Percentiles rank a stretch among this genome's conserved stretches.
phyloP scores from a whole-genome alignment of 1,139 yeast species.

The Candida labiduridarum region DNA sequence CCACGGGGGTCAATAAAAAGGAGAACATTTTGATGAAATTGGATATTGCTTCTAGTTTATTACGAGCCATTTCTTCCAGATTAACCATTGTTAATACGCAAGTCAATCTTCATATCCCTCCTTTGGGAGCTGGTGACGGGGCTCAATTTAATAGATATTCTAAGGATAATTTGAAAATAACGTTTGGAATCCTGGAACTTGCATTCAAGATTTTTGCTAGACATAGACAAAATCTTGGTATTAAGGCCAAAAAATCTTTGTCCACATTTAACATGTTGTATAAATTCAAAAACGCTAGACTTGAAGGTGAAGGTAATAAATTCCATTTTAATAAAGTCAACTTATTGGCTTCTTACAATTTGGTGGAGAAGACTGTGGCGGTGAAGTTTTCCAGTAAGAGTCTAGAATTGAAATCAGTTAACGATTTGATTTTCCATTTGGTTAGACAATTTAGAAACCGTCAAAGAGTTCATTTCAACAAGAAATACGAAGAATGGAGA shows the following conservation, averaged over 20 bases:
- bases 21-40: conserved; percentile 12
- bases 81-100: conserved; percentile 36
- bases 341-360: conserved; percentile 29
- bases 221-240: conserved; percentile 19
- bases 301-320: conserved; percentile 37
- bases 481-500: conserved; percentile 22
- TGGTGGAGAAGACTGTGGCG: conserved; percentile 23
- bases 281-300: conserved; percentile 34
- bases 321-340: conserved; percentile 32
- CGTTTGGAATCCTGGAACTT: conserved; percentile 27
- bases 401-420: conserved; percentile 36
- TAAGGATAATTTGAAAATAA: conserved; percentile 29
- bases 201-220: conserved; percentile 32
- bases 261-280: conserved; percentile 24
- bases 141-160: conserved; percentile 33
- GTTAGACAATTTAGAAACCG: conserved; percentile 38
- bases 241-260: conserved; percentile 11
- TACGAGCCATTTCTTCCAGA: conserved; percentile 27
- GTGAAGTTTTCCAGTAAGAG: conserved; percentile 31
- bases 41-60: conserved; percentile 13
- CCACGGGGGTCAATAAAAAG: conserved; percentile 15
- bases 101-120: conserved; percentile 35
- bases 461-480: conserved; percentile 27
- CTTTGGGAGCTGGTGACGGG: conserved; percentile 20
- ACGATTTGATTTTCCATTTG: conserved; percentile 41